Evolutionary conservation across 1,139 yeast species (phyloP), one percentile per base, ranked within the genome.

Genomic region (Candida tetrigidarum): DNA sequence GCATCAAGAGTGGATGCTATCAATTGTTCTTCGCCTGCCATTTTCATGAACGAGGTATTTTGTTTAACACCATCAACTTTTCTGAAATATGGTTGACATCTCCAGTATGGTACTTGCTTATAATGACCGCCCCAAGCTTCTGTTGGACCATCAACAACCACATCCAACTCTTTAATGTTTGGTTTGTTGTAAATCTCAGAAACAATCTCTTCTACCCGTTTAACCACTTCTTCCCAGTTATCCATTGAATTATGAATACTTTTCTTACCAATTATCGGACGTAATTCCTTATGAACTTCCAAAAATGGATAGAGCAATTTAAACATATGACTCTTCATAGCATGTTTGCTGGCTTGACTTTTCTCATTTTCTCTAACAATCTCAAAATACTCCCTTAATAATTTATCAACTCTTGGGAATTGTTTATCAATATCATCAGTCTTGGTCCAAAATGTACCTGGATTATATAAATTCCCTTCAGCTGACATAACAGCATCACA

Each of bases 401-500:
- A 73, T 50, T 74, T 73, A 64, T 93, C 99, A 3, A 92, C 95
- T 47, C 98, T 75, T 3, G 97, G 96, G 58, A 82, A 91, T 48
- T 81, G 85, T 53, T 71, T 83, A 28, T 88, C 91, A 16, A 70
- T 72, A 50, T 84, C 80, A 22, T 75, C 60, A 9, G 62, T 52
- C 42, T 67, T 61, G 0, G 81, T 74, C 84, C 85, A 80, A 61
- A 95, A 93, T 0, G 92, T 82, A 3, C 96, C 98, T 0, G 99
- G 99, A 57, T 95, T 95, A 66, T 86, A 88, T 37, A 95, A 70
- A 59, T 91, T 91, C 0, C 97, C 97, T 63, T 95, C 99, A 0
- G 99, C 99, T 37, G 96, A 85, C 99, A 95, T 95, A 16, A 93
- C 95, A 0, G 93, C 97, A 67, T 95, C 97, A 54, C 95, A 86